Percentiles rank a stretch among this genome's conserved stretches.
Evolutionary conservation across 1,284 basidiomycete species (phyloP).

Genomic region (Lentinula novae-zelandiae): DNA sequence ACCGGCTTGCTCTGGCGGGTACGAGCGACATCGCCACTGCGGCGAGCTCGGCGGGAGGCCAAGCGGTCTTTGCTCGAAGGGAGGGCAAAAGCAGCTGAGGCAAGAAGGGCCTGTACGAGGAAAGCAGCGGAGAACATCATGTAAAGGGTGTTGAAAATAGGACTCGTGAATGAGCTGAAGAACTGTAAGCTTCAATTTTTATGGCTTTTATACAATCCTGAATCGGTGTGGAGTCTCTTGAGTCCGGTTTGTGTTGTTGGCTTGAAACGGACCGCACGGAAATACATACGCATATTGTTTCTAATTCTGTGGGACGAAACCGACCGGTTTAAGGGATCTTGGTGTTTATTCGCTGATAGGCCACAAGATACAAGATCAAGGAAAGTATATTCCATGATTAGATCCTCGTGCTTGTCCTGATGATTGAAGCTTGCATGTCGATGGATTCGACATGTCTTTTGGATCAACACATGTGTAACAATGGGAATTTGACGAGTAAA

Average conservation of each 20-base stretch:
- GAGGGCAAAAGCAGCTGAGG: background rate
- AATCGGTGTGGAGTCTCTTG: background rate
- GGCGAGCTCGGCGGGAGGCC: constrained; percentile 7
- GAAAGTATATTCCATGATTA: background rate
- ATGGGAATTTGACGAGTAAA: background rate
- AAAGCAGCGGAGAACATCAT: constrained; percentile 6
- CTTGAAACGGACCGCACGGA: background rate
- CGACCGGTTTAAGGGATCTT: background rate
- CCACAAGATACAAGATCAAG: background rate
- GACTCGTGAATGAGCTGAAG: background rate
- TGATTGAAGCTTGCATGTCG: background rate
- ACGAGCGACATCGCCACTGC: background rate
- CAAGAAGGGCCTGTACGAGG: constrained; percentile 2
- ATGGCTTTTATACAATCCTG: background rate
- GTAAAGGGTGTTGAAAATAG: background rate
- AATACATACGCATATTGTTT: background rate
- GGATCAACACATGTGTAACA: background rate
- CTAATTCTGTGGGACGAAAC: background rate
- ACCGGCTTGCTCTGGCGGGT: constrained; percentile 5
- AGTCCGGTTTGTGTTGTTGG: background rate
- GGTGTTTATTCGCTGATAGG: background rate
- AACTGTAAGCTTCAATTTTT: background rate
- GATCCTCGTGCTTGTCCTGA: background rate
- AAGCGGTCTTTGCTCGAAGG: constrained; percentile 3
- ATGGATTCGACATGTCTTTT: too few relatives aligned